Evolutionary conservation across 163 green algal species (phyloP), one percentile per base, ranked within the genome.

Genomic region (Chloromonas sp.): DNA sequence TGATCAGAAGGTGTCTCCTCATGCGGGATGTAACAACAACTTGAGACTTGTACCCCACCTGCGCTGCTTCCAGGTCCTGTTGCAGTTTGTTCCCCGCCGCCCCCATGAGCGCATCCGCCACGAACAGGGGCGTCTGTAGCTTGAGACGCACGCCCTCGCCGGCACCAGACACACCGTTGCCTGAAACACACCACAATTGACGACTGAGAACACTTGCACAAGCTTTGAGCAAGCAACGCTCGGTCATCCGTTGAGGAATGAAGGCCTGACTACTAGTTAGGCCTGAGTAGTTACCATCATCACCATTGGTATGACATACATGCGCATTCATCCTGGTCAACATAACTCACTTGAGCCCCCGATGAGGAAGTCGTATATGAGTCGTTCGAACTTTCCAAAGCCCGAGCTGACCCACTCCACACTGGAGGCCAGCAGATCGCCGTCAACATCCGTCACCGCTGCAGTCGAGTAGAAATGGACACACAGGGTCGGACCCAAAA

Each of bases 81-180:
- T 71, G 78, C 11, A 93, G 78, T 62, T 85, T 78, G 70, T 84
- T 71, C 1, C 87, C 80, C 1, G 91, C 92, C 0, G 94, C 94
- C 1, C 90, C 90, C 71, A 98, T 78, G 66, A 98, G 88, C 1
- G 95, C 95, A 61, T 96, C 93, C 0, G 93, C 92, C n/a, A 99
- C 94, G 82, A 91, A 95, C 79, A 99, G 88, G n/a, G 97, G 97
- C 66, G 97, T 98, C 83, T 97, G 91, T 83, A 99, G 91, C 91
- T 99, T 99, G 3, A 99, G 88, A 0, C 96, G 93, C 79, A 98
- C 87, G 14, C 92, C 91, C 91, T 99, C 96, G 58, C 92, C 92
- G 0, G 87, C 90, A n/a, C 85, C 86, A 1, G 36, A 74, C 58
- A 83, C 36, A 36, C 36, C 71, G 36, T 36, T 36, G 36, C 36